Conservation (phyloP, 441 rosid species). For the Pelargonium fulgidum region DNA sequence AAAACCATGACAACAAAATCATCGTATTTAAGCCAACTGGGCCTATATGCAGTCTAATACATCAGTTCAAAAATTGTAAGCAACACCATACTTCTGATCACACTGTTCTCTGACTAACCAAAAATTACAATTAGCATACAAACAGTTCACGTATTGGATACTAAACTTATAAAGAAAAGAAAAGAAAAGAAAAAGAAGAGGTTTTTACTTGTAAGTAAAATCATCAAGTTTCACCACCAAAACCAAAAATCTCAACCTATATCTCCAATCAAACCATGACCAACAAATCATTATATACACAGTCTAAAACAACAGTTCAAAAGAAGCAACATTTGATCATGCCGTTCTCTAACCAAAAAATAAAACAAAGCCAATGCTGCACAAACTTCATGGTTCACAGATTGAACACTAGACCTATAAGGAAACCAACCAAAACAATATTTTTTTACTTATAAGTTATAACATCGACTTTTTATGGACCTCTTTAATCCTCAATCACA, state of each 20-base stretch:
- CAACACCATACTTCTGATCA: neutral
- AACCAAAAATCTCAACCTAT: neutral
- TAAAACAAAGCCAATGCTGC: no score
- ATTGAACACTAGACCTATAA: no score
- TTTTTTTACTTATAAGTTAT: no score
- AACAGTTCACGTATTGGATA: neutral
- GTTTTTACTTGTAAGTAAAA: neutral
- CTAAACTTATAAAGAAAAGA: neutral
- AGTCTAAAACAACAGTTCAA: neutral
- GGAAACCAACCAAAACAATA: no score
- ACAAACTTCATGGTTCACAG: no score
- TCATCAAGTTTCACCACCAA: neutral
- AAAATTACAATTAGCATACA: no score
- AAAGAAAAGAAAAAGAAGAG: neutral
- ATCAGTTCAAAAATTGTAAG: neutral
- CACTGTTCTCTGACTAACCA: no score
- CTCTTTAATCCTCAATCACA: no score
- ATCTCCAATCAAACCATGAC: neutral
- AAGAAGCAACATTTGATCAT: neutral
- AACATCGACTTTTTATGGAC: no score
- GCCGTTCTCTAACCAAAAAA: no score
- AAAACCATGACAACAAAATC: neutral
- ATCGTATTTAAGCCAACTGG: neutral
- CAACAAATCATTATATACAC: neutral
- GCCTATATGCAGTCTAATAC: neutral